phyloP scores from a whole-genome alignment of 2,329 filamentous ascomycete species.

The Pseudocercospora vitis region DNA sequence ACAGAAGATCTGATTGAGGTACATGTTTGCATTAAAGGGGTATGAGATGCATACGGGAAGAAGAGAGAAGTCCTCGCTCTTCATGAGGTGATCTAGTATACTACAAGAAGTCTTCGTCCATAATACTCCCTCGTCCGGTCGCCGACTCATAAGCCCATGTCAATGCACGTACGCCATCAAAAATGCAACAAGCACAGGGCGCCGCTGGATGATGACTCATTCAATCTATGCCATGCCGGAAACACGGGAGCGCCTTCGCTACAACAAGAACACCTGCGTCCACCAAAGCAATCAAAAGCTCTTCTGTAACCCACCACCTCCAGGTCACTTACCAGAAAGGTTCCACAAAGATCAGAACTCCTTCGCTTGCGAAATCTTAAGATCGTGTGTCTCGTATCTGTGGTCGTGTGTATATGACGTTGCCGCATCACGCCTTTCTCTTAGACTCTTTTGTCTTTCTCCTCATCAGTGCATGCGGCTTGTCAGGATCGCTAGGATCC shows the following conservation, averaged over 20 bases:
- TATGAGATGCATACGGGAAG: background rate
- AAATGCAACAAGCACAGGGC: background rate
- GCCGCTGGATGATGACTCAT: background rate
- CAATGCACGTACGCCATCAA: background rate
- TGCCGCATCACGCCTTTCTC: background rate
- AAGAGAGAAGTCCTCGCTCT: no score
- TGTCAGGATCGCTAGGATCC: conserved; percentile 49
- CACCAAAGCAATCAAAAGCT: background rate
- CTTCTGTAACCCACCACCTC: background rate
- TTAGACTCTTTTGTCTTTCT: background rate
- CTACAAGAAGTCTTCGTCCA: conserved; percentile 1
- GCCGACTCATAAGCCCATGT: background rate
- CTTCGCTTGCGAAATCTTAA: background rate
- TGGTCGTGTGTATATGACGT: background rate
- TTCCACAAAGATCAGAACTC: background rate
- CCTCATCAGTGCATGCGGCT: conserved; percentile 50
- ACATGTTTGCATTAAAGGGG: background rate
- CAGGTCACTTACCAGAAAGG: no score
- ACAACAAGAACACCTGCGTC: background rate
- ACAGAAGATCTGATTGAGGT: background rate
- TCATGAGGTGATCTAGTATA: conserved; percentile 5
- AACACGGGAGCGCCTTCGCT: background rate
- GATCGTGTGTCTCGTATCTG: background rate
- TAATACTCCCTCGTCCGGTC: background rate
- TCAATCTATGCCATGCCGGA: background rate